Conservation (phyloP, 2,329 filamentous ascomycete genomes). For the Alternaria solani region DNA sequence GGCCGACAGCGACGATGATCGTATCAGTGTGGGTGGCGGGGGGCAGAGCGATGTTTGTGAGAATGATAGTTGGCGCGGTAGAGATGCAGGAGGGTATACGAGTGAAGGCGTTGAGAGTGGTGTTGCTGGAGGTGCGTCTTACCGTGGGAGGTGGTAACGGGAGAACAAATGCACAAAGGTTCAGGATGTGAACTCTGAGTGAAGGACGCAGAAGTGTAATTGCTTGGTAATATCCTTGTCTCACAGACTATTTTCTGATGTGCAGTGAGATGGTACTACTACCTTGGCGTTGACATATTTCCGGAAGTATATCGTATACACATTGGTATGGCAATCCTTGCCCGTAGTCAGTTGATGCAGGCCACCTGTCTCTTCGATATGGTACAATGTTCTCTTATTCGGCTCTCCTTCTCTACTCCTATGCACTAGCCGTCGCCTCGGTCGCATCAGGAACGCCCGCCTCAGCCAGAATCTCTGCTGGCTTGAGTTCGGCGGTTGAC, state of each 20-base stretch:
- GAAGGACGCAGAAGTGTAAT: not conserved
- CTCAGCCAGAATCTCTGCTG: constrained; percentile 18
- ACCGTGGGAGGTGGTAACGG: not conserved
- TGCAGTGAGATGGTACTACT: not conserved
- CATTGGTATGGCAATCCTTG: not conserved
- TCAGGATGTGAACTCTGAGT: not conserved
- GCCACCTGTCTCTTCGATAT: constrained; percentile 7
- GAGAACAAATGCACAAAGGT: not conserved
- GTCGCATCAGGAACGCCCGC: constrained; percentile 17
- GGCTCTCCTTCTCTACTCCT: not conserved
- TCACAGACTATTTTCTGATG: too few relatives aligned
- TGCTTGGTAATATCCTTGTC: not conserved
- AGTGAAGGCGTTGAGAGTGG: not conserved
- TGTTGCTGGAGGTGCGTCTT: not conserved
- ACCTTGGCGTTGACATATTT: not conserved
- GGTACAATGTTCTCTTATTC: constrained; percentile 11
- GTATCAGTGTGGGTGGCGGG: not conserved
- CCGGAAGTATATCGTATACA: not conserved
- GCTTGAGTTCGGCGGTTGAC: constrained; percentile 33
- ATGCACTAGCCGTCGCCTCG: constrained; percentile 19
- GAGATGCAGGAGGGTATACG: constrained; percentile 4
- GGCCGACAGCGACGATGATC: constrained; percentile 2
- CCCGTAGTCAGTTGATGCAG: not conserved
- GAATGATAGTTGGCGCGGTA: not conserved
- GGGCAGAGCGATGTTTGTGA: not conserved